Evolutionary conservation across 1,284 basidiomycete species (phyloP).

Genomic region (Meripilus lineatus): DNA sequence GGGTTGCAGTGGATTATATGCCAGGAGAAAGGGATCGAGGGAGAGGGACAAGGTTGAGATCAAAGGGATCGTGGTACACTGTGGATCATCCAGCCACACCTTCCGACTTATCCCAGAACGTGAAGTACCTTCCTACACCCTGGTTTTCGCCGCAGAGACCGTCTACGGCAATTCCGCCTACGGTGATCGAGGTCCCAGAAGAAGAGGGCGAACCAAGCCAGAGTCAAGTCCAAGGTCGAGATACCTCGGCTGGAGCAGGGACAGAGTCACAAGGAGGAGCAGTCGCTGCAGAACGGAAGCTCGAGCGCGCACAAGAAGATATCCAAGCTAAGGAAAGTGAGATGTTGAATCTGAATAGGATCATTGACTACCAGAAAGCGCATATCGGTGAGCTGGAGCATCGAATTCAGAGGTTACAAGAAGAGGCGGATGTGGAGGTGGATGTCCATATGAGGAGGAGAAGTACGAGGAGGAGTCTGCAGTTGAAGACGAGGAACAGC

Average conservation of each 20-base stretch:
- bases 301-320: constrained; percentile 2
- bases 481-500: constrained; percentile 9
- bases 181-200: constrained; percentile 10
- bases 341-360: constrained; percentile 8
- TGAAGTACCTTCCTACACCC: constrained; percentile 11
- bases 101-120: constrained; percentile 8
- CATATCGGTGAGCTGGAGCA: constrained; percentile 13
- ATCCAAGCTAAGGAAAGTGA: constrained; percentile 10
- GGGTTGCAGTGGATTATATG: constrained; percentile 14
- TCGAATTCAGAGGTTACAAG: constrained; percentile 9
- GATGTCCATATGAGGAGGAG: constrained; percentile 11
- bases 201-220: constrained; percentile 6
- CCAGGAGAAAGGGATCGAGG: constrained; percentile 11
- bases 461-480: constrained; percentile 12
- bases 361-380: constrained; percentile 17
- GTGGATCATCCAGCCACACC: constrained; percentile 9
- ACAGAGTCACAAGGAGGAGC: no score
- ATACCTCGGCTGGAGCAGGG: constrained; percentile 1
- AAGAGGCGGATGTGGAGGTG: neutral
- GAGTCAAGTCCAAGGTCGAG: neutral
- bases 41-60: constrained; percentile 8
- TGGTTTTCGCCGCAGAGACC: constrained; percentile 15
- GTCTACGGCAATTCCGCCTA: constrained; percentile 6
- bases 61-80: constrained; percentile 16
- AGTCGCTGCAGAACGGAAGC: constrained; percentile 3